Evolutionary conservation across 1,284 basidiomycete genomes (phyloP).

Genomic region (Cryptococcus jaspeensis): DNA sequence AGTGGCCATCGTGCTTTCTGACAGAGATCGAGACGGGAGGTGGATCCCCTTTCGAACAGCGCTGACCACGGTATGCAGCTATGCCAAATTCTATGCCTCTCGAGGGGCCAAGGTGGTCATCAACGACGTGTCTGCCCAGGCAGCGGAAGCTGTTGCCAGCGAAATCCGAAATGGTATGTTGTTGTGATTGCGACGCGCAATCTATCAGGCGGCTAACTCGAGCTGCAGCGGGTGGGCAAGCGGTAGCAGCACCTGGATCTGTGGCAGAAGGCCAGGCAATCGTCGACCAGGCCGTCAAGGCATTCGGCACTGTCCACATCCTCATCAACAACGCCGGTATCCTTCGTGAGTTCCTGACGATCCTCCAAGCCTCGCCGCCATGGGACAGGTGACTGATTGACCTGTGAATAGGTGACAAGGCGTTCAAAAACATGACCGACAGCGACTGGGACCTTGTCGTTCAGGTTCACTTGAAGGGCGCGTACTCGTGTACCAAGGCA

Average conservation of each 20-base stretch:
- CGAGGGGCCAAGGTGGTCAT: conserved; percentile 92
- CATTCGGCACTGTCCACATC: conserved; percentile 78
- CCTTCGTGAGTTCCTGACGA: conserved; percentile 59
- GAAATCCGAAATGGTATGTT: conserved; percentile 76
- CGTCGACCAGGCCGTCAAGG: conserved; percentile 77
- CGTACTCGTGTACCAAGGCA: conserved; percentile 92
- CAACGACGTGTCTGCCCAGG: conserved; percentile 86
- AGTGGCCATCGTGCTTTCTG: conserved; percentile 43
- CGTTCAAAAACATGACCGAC: conserved; percentile 89
- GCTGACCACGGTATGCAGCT: conserved; percentile 57
- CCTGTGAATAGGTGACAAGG: conserved; percentile 52
- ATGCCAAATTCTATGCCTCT: conserved; percentile 84
- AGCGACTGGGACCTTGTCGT: conserved; percentile 80
- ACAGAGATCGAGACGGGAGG: background rate
- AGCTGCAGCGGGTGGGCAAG: conserved; percentile 74
- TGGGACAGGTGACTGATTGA: conserved; percentile 3
- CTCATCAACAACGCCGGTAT: conserved; percentile 98
- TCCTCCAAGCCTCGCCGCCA: background rate
- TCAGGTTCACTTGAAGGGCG: conserved; percentile 91
- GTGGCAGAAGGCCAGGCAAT: conserved; percentile 85
- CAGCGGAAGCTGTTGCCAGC: conserved; percentile 89
- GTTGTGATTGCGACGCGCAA: background rate
- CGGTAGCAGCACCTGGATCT: conserved; percentile 81
- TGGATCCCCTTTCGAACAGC: background rate
- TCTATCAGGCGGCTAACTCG: background rate